Base-by-base conservation (phyloP, 2,329 filamentous ascomycete species). In the Fusarium tupiense region DNA sequence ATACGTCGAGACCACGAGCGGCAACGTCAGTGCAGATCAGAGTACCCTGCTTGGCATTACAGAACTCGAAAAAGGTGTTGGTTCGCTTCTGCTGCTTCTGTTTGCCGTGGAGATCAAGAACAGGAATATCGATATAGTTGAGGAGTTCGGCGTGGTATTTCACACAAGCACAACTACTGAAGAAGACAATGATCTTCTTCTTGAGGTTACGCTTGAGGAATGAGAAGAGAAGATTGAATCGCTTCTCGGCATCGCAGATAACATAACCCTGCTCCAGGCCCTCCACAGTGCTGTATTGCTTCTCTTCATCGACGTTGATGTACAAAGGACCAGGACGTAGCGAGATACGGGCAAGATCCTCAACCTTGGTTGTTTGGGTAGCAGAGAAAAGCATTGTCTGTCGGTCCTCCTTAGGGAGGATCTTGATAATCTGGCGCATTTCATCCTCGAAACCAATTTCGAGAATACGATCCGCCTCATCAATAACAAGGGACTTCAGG, bases 41-140 rank as follows among this genome's bases (percentile, higher is more conserved):
- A 2, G 94, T 97, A 31, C 96, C 96, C 75, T 93, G 90, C 75
- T 91, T 91, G 24, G 95, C 87, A 72, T 89, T 89, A 82, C 86
- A 88, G 82, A 99, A 99, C 82, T 98, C 96, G 83, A 98, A 99
- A 83, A 99, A 99, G 2, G 95, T 98, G 81, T 97, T 97, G 31
- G 96, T 99, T n/a, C 96, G 93, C 84, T 98, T 98, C 84, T 98
- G 95, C 84, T 99, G 96, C 85, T 99, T 99, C 85, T 98, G 94
- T 85, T 99, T 98, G 76, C 95, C 96, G 83, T 97, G 94, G 13
- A 97, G 87, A 77, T 94, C 93, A 49, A 97, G 88, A 6, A 97
- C 94, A 10, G 93, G 95, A 46, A 98, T 89, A 83, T 98, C 96
- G 79, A 98, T 98, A 85, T 98, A 98, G 86, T 98, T 98, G 76